Percentiles rank a stretch among this genome's conserved stretches.
phyloP scores from a whole-genome alignment of 1,139 yeast species.

The Yamadazyma pseudoaaseri region DNA sequence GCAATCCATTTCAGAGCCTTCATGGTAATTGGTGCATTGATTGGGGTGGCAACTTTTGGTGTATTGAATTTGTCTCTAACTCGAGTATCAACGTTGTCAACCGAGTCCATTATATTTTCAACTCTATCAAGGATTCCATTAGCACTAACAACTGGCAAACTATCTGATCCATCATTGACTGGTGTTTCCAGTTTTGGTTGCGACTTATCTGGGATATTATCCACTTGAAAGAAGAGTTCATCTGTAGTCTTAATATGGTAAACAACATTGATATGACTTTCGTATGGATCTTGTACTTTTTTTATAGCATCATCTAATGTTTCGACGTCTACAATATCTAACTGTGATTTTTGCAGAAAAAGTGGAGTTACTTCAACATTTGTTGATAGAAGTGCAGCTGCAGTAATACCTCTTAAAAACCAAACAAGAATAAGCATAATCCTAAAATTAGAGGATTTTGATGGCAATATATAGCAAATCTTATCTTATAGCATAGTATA shows the following conservation, averaged over 20 bases:
- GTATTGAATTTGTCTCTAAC: conserved; percentile 2
- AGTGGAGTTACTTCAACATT: conserved; percentile 1
- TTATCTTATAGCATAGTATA: too few species aligned
- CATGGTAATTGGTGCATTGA: neutral
- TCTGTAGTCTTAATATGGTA: conserved; percentile 10
- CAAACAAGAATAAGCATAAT: too few species aligned
- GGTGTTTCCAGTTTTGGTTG: conserved; percentile 3
- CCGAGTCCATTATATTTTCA: conserved; percentile 1
- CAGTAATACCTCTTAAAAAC: too few species aligned
- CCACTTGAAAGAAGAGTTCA: conserved; percentile 9
- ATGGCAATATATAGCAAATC: too few species aligned
- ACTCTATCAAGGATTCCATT: conserved; percentile 5
- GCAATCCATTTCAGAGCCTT: conserved; percentile 8
- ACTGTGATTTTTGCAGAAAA: neutral
- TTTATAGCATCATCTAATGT: conserved; percentile 6
- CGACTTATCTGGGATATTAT: neutral
- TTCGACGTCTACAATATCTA: conserved; percentile 5
- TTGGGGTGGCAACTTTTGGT: conserved; percentile 1
- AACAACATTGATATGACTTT: conserved; percentile 2
- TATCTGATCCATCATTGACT: conserved; percentile 4
- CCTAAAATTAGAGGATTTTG: too few species aligned
- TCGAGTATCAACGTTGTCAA: conserved; percentile 2
- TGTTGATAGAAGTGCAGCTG: neutral
- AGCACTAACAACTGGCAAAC: neutral
- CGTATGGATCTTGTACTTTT: conserved; percentile 1